These are phyloP conservation scores for Hypomyces rosellus DNA, from an alignment of 2,329 filamentous ascomycete species.

Conservation along the genomic window DNA sequence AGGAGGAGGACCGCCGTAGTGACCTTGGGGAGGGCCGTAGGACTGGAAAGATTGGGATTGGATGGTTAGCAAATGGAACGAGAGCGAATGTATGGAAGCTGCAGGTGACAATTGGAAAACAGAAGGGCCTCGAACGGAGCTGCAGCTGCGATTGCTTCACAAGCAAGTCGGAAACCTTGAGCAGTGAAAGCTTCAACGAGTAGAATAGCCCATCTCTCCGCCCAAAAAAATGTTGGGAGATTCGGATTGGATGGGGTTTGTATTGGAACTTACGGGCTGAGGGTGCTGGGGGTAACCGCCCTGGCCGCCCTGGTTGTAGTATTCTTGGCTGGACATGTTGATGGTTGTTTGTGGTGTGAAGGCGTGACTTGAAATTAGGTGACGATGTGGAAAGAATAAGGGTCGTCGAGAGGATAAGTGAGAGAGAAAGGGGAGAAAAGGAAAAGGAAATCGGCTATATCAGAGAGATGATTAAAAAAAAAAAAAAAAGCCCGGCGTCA, in stretches of 20 bases:
- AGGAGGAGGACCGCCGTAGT: slow-evolving; percentile 25
- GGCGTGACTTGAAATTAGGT: background rate
- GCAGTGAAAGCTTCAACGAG: too few species aligned
- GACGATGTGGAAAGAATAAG: background rate
- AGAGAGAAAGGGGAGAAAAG: background rate
- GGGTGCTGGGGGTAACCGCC: slow-evolving; percentile 33
- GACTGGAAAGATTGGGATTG: slow-evolving; percentile 14
- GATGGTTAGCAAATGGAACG: slow-evolving; percentile 11
- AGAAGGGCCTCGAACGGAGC: too few species aligned
- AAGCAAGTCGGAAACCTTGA: too few species aligned
- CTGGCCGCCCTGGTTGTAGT: slow-evolving; percentile 30
- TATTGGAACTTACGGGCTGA: slow-evolving; percentile 28
- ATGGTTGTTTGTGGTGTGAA: background rate
- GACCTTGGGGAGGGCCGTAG: slow-evolving; percentile 26
- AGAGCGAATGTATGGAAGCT: too few species aligned
- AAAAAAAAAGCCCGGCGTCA: background rate
- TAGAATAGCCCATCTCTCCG: too few species aligned
- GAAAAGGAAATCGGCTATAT: background rate
- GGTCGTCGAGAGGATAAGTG: background rate
- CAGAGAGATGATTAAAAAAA: background rate
- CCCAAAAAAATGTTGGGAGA: too few species aligned
- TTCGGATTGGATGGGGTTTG: background rate
- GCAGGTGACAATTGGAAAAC: too few species aligned
- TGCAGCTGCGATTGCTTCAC: too few species aligned
- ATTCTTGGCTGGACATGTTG: slow-evolving; percentile 36